These are phyloP conservation scores for Phaseolus lunatus DNA, from an alignment of 306 rosid genomes.

Conservation along the genomic window DNA sequence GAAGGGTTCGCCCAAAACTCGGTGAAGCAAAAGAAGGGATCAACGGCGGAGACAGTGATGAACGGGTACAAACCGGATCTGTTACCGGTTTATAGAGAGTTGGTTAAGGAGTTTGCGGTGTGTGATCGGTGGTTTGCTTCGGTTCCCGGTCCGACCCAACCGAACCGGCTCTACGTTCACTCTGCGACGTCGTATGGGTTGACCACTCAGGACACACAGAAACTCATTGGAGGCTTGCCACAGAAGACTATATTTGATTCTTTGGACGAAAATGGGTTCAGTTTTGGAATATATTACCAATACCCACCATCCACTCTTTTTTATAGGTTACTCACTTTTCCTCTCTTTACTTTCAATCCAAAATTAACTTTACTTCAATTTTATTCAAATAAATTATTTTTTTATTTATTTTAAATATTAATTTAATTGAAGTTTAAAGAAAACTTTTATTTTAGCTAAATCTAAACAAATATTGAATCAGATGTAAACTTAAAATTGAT, in stretches of 20 bases:
- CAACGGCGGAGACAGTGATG: slow-evolving; percentile 60
- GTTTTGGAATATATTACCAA: slow-evolving; percentile 78
- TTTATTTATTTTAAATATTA: too few relatives aligned
- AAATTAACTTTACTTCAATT: too few relatives aligned
- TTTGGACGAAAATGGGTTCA: slow-evolving; percentile 65
- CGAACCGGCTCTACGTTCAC: slow-evolving; percentile 79
- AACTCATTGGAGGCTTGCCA: slow-evolving; percentile 71
- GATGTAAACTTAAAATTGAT: too few relatives aligned
- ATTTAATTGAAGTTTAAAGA: too few relatives aligned
- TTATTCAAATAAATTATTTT: too few relatives aligned
- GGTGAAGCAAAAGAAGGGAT: slow-evolving; percentile 39
- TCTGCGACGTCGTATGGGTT: slow-evolving; percentile 85
- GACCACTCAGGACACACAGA: slow-evolving; percentile 54
- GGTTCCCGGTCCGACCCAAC: slow-evolving; percentile 77
- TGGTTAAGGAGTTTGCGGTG: slow-evolving; percentile 73
- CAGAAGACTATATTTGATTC: slow-evolving; percentile 89
- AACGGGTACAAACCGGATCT: slow-evolving; percentile 68
- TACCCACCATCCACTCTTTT: slow-evolving; percentile 66
- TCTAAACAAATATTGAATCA: too few relatives aligned
- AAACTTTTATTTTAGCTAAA: too few relatives aligned
- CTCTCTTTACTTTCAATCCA: too few relatives aligned
- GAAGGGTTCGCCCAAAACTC: slow-evolving; percentile 77
- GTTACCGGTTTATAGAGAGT: slow-evolving; percentile 59
- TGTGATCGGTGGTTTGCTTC: slow-evolving; percentile 89
- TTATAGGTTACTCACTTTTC: slow-evolving; percentile 56